Conservation (phyloP, 805 yeast species). For the Saccharomycopsis javanensis region DNA sequence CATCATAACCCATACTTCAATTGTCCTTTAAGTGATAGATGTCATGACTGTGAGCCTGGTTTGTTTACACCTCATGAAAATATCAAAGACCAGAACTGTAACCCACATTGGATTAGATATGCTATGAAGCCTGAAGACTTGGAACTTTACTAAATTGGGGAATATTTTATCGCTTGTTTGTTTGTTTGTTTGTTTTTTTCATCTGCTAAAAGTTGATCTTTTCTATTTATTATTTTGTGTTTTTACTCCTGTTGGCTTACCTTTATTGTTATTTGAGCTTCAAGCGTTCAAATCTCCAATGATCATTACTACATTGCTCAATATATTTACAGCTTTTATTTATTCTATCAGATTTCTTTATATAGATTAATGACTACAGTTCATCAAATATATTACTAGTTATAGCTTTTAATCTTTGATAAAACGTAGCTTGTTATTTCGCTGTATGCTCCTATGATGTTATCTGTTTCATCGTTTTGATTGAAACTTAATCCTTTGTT, state of each 20-base stretch:
- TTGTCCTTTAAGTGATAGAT: conserved; percentile 56
- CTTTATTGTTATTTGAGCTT: background rate
- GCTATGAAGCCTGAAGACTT: conserved; percentile 28
- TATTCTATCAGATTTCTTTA: background rate
- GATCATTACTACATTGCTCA: background rate
- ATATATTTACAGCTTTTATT: background rate
- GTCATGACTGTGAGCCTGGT: conserved; percentile 45
- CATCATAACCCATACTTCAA: conserved; percentile 65
- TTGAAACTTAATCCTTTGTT: background rate
- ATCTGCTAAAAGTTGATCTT: background rate
- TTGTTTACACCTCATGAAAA: conserved; percentile 42
- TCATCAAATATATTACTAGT: background rate
- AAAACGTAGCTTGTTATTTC: background rate
- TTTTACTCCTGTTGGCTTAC: background rate
- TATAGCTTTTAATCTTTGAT: background rate
- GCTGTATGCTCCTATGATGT: background rate
- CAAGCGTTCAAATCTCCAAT: too few relatives aligned
- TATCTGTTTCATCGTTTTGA: background rate
- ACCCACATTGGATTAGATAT: conserved; percentile 56
- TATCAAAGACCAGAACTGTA: conserved; percentile 59
- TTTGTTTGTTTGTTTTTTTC: background rate
- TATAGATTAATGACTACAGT: background rate
- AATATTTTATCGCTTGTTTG: too few relatives aligned
- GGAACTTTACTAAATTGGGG: conserved; percentile 8
- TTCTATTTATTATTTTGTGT: background rate